phyloP scores from a whole-genome alignment of 1,284 basidiomycete species.

The Dichomitus squalens region DNA sequence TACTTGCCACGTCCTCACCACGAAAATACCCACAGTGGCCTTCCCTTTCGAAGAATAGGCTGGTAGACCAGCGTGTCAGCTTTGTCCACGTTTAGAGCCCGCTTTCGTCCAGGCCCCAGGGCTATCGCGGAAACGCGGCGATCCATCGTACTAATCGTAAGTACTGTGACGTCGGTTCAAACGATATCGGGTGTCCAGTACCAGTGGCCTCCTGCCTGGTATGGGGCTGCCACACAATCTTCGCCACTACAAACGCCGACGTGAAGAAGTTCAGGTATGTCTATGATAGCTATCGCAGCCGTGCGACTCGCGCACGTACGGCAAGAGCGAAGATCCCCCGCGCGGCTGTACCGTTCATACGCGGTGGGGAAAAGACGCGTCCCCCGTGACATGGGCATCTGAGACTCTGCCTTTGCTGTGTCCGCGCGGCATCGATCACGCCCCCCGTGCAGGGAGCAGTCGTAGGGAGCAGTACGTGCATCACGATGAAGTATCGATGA shows the following conservation, averaged over 20 bases:
- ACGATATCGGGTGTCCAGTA: neutral
- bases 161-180: neutral
- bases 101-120: slow-evolving; percentile 2
- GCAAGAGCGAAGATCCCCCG: too few relatives aligned
- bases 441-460: too few relatives aligned
- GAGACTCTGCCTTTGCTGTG: neutral
- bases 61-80: neutral
- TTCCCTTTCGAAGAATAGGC: too few relatives aligned
- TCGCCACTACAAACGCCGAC: too few relatives aligned
- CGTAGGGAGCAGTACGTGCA: neutral
- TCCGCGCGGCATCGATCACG: slow-evolving; percentile 1
- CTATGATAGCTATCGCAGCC: neutral
- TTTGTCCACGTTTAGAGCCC: neutral
- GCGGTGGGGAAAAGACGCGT: neutral
- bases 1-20: too few relatives aligned
- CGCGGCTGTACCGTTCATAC: neutral
- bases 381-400: too few relatives aligned
- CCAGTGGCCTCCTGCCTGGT: neutral
- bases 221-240: too few relatives aligned
- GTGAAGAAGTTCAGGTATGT: neutral
- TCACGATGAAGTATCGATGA: neutral
- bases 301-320: too few relatives aligned
- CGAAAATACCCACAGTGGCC: too few relatives aligned
- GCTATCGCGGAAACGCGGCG: slow-evolving; percentile 1
- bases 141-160: neutral